Evolutionary conservation across 2,329 filamentous ascomycete species (phyloP), one percentile per base, ranked within the genome.

Genomic region (Polytolypa hystricis): DNA sequence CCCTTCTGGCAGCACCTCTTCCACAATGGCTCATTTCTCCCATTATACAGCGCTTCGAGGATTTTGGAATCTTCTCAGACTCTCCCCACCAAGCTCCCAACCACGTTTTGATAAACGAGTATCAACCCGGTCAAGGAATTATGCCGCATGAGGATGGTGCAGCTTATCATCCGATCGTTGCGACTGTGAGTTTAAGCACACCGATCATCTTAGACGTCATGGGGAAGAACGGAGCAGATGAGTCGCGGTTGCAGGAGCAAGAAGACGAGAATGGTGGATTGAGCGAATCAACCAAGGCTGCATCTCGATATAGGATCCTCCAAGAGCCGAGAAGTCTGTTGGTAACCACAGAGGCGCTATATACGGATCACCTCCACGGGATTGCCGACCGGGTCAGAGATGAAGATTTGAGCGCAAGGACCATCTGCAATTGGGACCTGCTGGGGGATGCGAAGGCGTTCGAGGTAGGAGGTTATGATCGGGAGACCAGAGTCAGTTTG

Each of bases 131-230:
- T 2, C 75, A 94, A 44, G 89, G 89, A n/a, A 96, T 96, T 47
- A 93, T 95, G 84, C 79, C 87, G 31, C 89, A 96, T 57, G 91
- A 95, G 67, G 89, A 98, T 57, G 91, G 89, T 2, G 65, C 73
- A 6, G 84, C 89, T 7, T 98, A 98, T 55, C 73, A 82, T 53
- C 82, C 82, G 1, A 77, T 93, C 10, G 89, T 95, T 9, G 91
- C 85, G 45, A 96, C 91, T 2, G 79, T 96, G 44, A 93, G 84
- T 61, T 64, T 98, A 5, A 84, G 84, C 0, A 75, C 76, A 7
- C 75, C 75, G 32, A 66, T 93, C 6, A 84, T 89, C 40, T 67
- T 96, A 35, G 79, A 93, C 48, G 65, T 96, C 10, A 77, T 82
- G 55, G 67, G 69, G 47, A 79, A 72, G 56, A 75, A 69, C 42